These are phyloP conservation scores for Sugiyamaella japonica DNA, from an alignment of 1,139 yeast genomes.

Conservation along the genomic window DNA sequence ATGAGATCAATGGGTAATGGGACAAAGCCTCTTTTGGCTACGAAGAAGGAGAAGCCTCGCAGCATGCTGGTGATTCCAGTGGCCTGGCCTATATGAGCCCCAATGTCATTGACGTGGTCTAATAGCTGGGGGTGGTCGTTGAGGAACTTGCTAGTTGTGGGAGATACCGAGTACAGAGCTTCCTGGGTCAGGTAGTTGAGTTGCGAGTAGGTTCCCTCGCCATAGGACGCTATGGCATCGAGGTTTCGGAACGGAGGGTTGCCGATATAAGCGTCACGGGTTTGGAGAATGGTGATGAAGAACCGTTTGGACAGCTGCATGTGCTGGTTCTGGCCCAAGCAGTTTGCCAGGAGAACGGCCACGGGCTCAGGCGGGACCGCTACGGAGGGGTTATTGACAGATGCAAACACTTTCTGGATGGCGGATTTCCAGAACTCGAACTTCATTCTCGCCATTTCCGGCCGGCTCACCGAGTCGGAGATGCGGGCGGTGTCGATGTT, in stretches of 20 bases:
- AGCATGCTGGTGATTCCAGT: conserved; percentile 68
- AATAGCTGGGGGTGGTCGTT: conserved; percentile 48
- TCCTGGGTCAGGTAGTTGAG: conserved; percentile 68
- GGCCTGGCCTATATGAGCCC: conserved; percentile 85
- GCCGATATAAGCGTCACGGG: conserved; percentile 53
- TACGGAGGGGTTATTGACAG: conserved; percentile 13
- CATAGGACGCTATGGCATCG: conserved; percentile 69
- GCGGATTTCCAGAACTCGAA: conserved; percentile 44
- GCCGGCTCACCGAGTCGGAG: conserved; percentile 48
- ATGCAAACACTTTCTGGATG: conserved; percentile 37
- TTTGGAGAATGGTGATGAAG: conserved; percentile 61
- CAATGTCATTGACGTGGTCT: conserved; percentile 53
- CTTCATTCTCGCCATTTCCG: conserved; percentile 41
- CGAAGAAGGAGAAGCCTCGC: conserved; percentile 61
- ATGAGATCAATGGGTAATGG: conserved; percentile 62
- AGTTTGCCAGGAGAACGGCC: conserved; percentile 47
- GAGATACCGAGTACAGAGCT: conserved; percentile 59
- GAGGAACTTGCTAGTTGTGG: conserved; percentile 53
- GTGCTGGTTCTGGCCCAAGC: conserved; percentile 31
- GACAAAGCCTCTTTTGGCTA: conserved; percentile 49
- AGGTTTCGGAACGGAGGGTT: conserved; percentile 51
- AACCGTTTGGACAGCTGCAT: conserved; percentile 53
- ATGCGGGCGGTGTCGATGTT: conserved; percentile 67
- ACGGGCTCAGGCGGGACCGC: conserved; percentile 57
- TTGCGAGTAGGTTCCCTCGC: conserved; percentile 80